These are phyloP conservation scores for Yamadazyma songkhlaensis DNA, from an alignment of 1,139 yeast genomes.

Conservation along the genomic window DNA sequence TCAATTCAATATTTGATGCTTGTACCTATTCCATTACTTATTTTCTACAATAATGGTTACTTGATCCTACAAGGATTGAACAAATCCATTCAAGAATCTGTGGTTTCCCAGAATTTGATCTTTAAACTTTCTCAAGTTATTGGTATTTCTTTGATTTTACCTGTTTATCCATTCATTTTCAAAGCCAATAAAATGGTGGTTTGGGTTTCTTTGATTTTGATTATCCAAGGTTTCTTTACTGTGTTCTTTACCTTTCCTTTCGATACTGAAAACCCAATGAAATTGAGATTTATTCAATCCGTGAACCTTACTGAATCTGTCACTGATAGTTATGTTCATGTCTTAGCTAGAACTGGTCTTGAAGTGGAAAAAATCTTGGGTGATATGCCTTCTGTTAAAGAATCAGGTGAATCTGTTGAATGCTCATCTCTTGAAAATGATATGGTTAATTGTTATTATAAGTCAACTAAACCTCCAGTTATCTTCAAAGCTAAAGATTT, in stretches of 20 bases:
- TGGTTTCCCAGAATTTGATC: constrained; percentile 43
- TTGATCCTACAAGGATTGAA: constrained; percentile 60
- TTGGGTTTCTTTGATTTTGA: constrained; percentile 30
- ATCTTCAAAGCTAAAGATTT: constrained; percentile 36
- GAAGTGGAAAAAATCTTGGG: constrained; percentile 34
- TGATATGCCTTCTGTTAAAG: constrained; percentile 65
- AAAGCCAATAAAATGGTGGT: constrained; percentile 58
- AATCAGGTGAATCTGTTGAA: constrained; percentile 21
- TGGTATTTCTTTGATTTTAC: constrained; percentile 45
- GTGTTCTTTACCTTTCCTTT: constrained; percentile 50
- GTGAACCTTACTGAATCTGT: constrained; percentile 39
- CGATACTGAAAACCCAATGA: constrained; percentile 59
- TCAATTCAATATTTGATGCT: constrained; percentile 63
- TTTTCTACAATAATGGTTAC: constrained; percentile 50
- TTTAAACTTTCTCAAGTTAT: constrained; percentile 37
- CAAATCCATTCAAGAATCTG: constrained; percentile 70
- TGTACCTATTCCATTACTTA: constrained; percentile 61
- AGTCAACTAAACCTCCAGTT: constrained; percentile 50
- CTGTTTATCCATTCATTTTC: constrained; percentile 70
- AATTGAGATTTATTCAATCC: constrained; percentile 63
- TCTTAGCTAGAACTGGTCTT: constrained; percentile 53
- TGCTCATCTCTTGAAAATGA: constrained; percentile 45
- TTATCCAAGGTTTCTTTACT: constrained; percentile 34
- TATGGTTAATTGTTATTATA: constrained; percentile 50
- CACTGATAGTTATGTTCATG: constrained; percentile 37